Evolutionary conservation across 2,329 filamentous ascomycete species (phyloP), one percentile per base, ranked within the genome.

Genomic region (Balansia obtecta): DNA sequence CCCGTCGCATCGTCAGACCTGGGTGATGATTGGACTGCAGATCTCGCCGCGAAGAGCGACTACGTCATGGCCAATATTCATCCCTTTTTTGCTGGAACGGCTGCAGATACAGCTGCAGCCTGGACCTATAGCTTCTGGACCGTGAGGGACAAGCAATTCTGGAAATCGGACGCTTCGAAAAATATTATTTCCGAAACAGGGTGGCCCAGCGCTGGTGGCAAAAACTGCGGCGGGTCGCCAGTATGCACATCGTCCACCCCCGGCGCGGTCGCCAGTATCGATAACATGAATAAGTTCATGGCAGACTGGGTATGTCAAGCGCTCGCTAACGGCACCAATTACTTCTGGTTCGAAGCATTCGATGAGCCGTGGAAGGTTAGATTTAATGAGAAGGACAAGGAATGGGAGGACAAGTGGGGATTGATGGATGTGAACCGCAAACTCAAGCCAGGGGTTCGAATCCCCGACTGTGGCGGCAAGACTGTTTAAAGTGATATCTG

Each of bases 261-360:
- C 15, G 86, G 85, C 0, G 79, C 85, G 2, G 83, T 95, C 2
- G 91, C 90, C 0, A 85, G 88, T 20, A 74, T 96, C 43, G 70
- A 80, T 16, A 80, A 89, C 63, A 73, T 96, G 71, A 97, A 97
- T 63, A 74, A 72, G n/a, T 89, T 96, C 60, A 83, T 97, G 80
- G 72, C 81, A 1, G 79, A 81, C 55, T 97, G 87, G 84, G 82
- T 97, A 0, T 97, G 91, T 65, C 74, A 80, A 48, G 82, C 86
- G 11, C 68, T 96, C 55, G 71, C 71, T 22, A 95, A 95, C 60
- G 85, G 83, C 44, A 96, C 89, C 1, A 82, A 94, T 57, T 97
- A 95, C 65, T 96, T 96, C 63, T 97, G 91, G 91, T 96, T 97
- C 65, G 87, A 90, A 63, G 88, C 89, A 10, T 97, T 96, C 64